A percentile compares a stretch with the other conserved stretches of the same genome.
These are phyloP conservation scores for Schizochytrium sp. DNA, from an alignment of 108 stramenopile species.

Conservation along the genomic window DNA sequence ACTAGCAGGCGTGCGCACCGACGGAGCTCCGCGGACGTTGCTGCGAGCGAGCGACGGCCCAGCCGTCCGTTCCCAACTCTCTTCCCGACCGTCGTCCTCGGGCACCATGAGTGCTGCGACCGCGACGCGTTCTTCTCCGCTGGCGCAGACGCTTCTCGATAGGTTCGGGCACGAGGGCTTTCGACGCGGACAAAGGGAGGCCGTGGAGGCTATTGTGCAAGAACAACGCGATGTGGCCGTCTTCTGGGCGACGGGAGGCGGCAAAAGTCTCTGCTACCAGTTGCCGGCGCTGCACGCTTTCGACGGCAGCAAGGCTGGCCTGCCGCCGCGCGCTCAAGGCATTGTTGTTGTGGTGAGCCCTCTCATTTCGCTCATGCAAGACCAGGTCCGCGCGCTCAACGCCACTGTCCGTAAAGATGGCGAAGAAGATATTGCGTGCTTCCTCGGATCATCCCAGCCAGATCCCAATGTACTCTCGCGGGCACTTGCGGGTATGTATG, in stretches of 20 bases:
- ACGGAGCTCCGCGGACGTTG: too few species aligned
- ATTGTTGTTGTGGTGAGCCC: constrained; percentile 44
- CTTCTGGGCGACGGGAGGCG: constrained; percentile 85
- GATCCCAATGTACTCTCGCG: constrained; percentile 44
- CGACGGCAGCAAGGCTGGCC: too few species aligned
- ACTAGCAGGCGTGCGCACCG: too few species aligned
- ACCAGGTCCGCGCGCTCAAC: constrained; percentile 55
- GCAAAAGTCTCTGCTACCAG: constrained; percentile 77
- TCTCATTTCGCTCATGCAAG: constrained; percentile 81
- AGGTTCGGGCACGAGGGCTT: constrained; percentile 75
- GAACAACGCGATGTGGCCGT: constrained; percentile 69
- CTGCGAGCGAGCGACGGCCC: too few species aligned
- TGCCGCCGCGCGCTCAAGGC: neutral
- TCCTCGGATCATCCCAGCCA: constrained; percentile 54
- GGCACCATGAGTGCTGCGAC: neutral
- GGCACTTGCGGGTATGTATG: constrained; percentile 53
- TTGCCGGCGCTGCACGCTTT: constrained; percentile 60
- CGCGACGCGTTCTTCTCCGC: neutral
- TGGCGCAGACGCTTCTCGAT: constrained; percentile 21
- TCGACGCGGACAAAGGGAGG: constrained; percentile 76
- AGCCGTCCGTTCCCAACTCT: too few species aligned
- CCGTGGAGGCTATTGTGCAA: constrained; percentile 73
- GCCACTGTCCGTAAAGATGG: constrained; percentile 58
- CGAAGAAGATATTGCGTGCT: constrained; percentile 52
- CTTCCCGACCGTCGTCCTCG: neutral